These are phyloP conservation scores for Fusarium sp. DNA, from an alignment of 2,329 filamentous ascomycete species.

Conservation along the genomic window DNA sequence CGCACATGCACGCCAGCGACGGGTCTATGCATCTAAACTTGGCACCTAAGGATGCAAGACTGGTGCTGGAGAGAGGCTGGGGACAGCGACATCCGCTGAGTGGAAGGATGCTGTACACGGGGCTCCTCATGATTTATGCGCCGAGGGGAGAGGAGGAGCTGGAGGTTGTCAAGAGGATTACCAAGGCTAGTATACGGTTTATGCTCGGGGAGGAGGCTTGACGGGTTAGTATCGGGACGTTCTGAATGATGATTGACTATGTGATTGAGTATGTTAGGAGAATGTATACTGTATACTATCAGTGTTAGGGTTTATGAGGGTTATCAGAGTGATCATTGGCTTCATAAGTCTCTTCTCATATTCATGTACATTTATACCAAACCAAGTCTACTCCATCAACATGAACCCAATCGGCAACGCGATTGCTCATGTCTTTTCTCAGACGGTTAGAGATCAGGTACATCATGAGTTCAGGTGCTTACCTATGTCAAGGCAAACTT, in stretches of 20 bases:
- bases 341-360: not conserved
- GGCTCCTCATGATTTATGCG: slow-evolving; percentile 33
- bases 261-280: not conserved
- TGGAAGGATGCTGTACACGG: slow-evolving; percentile 26
- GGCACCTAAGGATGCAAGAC: slow-evolving; percentile 25
- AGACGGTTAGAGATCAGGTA: not conserved
- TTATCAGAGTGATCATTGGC: not conserved
- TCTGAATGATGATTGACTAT: not conserved
- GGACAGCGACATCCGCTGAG: slow-evolving; percentile 30
- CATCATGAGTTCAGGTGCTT: not conserved
- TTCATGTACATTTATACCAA: not conserved
- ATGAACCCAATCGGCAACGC: not conserved
- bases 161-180: slow-evolving; percentile 14
- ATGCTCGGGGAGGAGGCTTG: slow-evolving; percentile 22
- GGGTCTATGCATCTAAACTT: slow-evolving; percentile 32
- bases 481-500: not conserved
- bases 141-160: slow-evolving; percentile 23
- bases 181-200: slow-evolving; percentile 13
- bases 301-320: not conserved
- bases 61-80: slow-evolving; percentile 25
- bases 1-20: slow-evolving; percentile 31
- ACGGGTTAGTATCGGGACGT: not conserved
- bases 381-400: not conserved
- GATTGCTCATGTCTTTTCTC: not conserved
- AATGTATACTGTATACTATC: not conserved